These are phyloP conservation scores for Penicillium thymicola DNA, from an alignment of 2,329 filamentous ascomycete species.

Conservation along the genomic window DNA sequence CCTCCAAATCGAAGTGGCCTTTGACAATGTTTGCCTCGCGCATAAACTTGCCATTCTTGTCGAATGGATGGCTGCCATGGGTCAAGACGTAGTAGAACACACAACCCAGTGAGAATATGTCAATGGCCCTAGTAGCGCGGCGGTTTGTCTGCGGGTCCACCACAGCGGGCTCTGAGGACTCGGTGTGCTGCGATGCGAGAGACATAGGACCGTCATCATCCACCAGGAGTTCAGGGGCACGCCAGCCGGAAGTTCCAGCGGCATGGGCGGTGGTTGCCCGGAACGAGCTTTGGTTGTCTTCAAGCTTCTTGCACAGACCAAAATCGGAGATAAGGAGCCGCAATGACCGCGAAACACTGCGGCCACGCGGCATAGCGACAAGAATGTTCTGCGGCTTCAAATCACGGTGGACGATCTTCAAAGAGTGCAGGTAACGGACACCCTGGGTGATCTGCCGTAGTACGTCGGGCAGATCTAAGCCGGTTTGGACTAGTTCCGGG, in stretches of 20 bases:
- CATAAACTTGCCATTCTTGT: conserved; percentile 91
- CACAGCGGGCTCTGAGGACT: conserved; percentile 50
- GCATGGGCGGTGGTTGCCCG: conserved; percentile 92
- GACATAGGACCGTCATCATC: conserved; percentile 59
- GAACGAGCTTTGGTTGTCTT: conserved; percentile 90
- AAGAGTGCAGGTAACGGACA: conserved; percentile 79
- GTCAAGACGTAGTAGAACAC: conserved; percentile 99
- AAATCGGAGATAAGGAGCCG: conserved; percentile 97
- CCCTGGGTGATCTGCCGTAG: conserved; percentile 88
- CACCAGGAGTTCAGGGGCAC: conserved; percentile 86
- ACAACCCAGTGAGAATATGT: conserved; percentile 94
- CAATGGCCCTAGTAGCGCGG: conserved; percentile 89
- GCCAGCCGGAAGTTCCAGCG: conserved; percentile 92
- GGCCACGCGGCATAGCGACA: conserved; percentile 62
- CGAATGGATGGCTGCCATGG: conserved; percentile 86
- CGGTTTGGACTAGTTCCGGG: conserved; percentile 61
- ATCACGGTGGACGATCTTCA: conserved; percentile 94
- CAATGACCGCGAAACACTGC: conserved; percentile 57
- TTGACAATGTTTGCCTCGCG: conserved; percentile 97
- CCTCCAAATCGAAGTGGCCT: conserved; percentile 69
- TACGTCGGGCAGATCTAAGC: conserved; percentile 72
- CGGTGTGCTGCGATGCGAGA: conserved; percentile 38
- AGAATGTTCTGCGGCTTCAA: conserved; percentile 98
- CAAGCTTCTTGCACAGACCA: conserved; percentile 93
- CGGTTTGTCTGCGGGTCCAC: conserved; percentile 60